Evolutionary conservation across 2,329 filamentous ascomycete species (phyloP).

Genomic region (Pseudocercospora cruenta): DNA sequence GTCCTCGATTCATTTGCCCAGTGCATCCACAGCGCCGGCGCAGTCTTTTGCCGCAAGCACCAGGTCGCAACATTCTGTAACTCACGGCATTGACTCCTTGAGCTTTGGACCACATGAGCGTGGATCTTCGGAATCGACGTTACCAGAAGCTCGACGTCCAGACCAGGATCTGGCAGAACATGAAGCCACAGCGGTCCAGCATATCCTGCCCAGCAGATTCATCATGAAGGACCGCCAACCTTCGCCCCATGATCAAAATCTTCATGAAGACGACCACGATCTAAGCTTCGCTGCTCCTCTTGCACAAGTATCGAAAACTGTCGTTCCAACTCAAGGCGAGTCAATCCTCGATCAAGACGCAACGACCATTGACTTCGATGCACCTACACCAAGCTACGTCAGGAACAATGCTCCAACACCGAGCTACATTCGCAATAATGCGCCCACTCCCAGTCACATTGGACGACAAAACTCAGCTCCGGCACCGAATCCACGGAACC

Average conservation of each 20-base stretch:
- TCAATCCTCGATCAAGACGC: background rate
- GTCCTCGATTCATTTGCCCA: background rate
- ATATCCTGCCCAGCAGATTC: background rate
- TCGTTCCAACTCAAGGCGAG: background rate
- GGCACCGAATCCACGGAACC: background rate
- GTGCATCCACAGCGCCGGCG: slow-evolving; percentile 5
- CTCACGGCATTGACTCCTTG: background rate
- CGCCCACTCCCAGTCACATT: slow-evolving; percentile 10
- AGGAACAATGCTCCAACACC: slow-evolving; percentile 4
- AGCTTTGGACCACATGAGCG: background rate
- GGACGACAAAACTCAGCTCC: background rate
- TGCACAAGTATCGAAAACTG: background rate
- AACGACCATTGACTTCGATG: slow-evolving; percentile 7
- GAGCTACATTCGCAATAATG: slow-evolving; percentile 2
- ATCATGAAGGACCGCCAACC: background rate
- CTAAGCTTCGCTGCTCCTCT: slow-evolving; percentile 7
- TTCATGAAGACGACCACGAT: background rate
- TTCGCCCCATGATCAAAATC: background rate
- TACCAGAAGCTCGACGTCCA: background rate
- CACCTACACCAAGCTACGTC: background rate
- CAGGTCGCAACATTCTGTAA: background rate
- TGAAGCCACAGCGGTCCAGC: background rate
- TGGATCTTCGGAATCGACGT: background rate
- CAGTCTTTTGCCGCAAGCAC: background rate
- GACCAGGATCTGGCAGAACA: background rate